These are phyloP conservation scores for Cymbopogon citratus DNA, from an alignment of 176 grass and related monocot species.

Conservation along the genomic window DNA sequence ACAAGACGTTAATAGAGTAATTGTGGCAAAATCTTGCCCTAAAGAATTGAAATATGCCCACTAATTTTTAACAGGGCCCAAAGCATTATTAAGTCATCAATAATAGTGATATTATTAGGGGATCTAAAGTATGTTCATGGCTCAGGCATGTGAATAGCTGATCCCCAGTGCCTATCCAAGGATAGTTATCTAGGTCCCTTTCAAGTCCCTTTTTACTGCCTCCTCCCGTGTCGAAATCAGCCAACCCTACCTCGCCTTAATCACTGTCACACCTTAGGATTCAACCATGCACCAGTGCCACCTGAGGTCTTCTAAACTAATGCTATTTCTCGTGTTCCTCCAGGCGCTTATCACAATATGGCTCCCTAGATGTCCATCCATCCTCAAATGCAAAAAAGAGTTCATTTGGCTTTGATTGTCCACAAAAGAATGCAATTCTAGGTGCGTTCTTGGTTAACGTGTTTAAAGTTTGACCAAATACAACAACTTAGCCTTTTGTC, in stretches of 20 bases:
- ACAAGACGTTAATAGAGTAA: background rate
- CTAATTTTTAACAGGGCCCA: background rate
- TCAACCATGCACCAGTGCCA: background rate
- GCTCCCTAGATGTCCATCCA: background rate
- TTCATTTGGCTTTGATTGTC: background rate
- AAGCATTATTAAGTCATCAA: background rate
- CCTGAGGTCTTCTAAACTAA: constrained; percentile 12
- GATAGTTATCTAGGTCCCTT: background rate
- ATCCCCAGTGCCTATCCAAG: background rate
- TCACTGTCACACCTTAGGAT: background rate
- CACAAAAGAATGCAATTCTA: background rate
- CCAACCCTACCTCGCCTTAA: background rate
- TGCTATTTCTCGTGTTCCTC: constrained; percentile 5
- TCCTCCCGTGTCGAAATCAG: background rate
- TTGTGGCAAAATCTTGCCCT: background rate
- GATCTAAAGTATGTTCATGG: background rate
- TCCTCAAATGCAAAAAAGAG: background rate
- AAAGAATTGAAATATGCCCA: background rate
- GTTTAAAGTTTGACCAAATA: background rate
- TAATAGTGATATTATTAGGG: background rate
- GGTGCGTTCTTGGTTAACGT: background rate
- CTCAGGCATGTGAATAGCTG: background rate
- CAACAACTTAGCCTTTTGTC: too few species aligned
- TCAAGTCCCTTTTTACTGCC: background rate
- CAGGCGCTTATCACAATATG: background rate